A percentile compares a stretch with the other conserved stretches of the same genome.
These are phyloP conservation scores for Ilyonectria destructans DNA, from an alignment of 2,329 filamentous ascomycete species.

Conservation along the genomic window DNA sequence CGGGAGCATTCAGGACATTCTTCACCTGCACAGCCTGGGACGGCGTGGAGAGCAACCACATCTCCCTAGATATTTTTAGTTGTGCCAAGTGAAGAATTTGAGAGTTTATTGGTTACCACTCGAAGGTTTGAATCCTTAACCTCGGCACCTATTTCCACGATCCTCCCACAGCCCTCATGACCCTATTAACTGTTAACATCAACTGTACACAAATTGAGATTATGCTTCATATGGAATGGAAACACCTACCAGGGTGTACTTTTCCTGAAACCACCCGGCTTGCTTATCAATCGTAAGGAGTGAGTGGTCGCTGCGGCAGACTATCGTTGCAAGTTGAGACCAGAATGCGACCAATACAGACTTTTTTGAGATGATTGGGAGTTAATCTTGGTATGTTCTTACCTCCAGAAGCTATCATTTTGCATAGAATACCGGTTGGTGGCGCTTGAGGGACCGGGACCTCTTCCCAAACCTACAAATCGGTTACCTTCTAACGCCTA, in stretches of 20 bases:
- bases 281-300: slow-evolving; percentile 40
- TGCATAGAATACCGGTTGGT: slow-evolving; percentile 15
- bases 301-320: slow-evolving; percentile 25
- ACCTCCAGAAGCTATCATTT: slow-evolving; percentile 28
- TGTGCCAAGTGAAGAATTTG: accelerated
- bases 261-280: slow-evolving; percentile 41
- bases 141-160: slow-evolving; percentile 30
- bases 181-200: slow-evolving; percentile 19
- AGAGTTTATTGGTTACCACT: slow-evolving; percentile 24
- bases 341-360: not conserved
- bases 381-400: not conserved
- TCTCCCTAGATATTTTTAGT: slow-evolving; percentile 32
- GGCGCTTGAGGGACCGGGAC: slow-evolving; percentile 9
- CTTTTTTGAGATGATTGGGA: not conserved
- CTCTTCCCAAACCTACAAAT: slow-evolving; percentile 18
- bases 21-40: slow-evolving; percentile 32
- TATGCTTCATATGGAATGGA: not conserved
- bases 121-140: slow-evolving; percentile 6
- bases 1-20: slow-evolving; percentile 56
- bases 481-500: not conserved
- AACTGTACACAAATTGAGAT: not conserved
- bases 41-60: slow-evolving; percentile 42
- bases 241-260: slow-evolving; percentile 31
- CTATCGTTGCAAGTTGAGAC: not conserved
- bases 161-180: slow-evolving; percentile 40